These are phyloP conservation scores for Oryza australiensis DNA, from an alignment of 176 grass and related monocot species.

Conservation along the genomic window DNA sequence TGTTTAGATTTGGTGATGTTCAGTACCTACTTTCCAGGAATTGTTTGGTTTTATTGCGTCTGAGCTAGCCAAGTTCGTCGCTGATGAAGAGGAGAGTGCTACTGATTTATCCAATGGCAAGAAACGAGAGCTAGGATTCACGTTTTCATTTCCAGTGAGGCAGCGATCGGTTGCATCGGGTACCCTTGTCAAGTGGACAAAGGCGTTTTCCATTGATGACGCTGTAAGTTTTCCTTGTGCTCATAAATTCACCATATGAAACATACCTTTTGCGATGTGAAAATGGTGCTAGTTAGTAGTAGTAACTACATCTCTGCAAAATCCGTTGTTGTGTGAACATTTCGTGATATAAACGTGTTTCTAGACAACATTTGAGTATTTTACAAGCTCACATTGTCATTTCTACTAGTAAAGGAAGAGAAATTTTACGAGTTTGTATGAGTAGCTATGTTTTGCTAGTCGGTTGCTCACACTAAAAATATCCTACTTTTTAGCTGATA, in stretches of 20 bases:
- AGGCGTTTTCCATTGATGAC: slow-evolving; percentile 81
- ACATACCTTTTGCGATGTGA: background rate
- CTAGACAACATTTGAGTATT: background rate
- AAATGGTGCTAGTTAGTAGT: background rate
- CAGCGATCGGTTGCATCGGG: slow-evolving; percentile 69
- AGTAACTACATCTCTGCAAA: background rate
- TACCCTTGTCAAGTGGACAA: slow-evolving; percentile 90
- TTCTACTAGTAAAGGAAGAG: background rate
- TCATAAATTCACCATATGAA: background rate
- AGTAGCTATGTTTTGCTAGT: background rate
- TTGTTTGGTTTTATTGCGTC: slow-evolving; percentile 86
- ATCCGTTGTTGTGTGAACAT: background rate
- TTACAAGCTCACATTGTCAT: too few relatives aligned
- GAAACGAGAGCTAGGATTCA: slow-evolving; percentile 75
- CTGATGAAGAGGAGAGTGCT: slow-evolving; percentile 44
- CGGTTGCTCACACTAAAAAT: background rate
- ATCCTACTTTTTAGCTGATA: background rate
- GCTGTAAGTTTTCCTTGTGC: slow-evolving; percentile 51
- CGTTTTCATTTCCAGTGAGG: slow-evolving; percentile 93
- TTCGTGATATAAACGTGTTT: background rate
- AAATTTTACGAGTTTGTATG: background rate
- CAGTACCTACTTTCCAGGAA: slow-evolving; percentile 44
- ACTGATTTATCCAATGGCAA: slow-evolving; percentile 29
- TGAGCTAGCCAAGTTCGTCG: slow-evolving; percentile 66
- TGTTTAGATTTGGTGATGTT: slow-evolving; percentile 8